Conservation (phyloP, 371 early-diverging fungal genomes). For the Mortierella sp. region DNA sequence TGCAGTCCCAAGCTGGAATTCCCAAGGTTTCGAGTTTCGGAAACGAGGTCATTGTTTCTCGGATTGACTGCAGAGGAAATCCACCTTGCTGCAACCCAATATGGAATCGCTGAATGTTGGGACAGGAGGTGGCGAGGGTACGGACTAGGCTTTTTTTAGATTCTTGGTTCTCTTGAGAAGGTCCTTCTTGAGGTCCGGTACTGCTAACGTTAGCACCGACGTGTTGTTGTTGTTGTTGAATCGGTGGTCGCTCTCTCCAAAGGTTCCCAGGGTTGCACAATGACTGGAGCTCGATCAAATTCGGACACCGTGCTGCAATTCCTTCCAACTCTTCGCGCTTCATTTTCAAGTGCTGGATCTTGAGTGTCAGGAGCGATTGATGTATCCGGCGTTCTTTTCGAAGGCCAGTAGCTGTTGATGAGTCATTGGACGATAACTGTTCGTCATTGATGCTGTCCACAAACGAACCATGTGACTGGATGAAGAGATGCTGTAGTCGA, state of each 20-base stretch:
- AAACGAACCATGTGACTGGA: slow-evolving; percentile 39
- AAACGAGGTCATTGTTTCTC: slow-evolving; percentile 21
- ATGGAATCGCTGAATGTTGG: slow-evolving; percentile 19
- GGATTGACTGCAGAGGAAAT: slow-evolving; percentile 33
- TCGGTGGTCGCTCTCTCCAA: slow-evolving; percentile 24
- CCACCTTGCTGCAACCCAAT: slow-evolving; percentile 49
- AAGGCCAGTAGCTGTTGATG: no score
- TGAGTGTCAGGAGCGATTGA: slow-evolving; percentile 17
- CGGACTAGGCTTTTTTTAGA: slow-evolving; percentile 21
- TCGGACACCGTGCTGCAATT: slow-evolving; percentile 35
- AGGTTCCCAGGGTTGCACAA: slow-evolving; percentile 29
- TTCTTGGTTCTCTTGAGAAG: background rate
- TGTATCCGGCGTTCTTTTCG: background rate
- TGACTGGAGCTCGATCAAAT: slow-evolving; percentile 37
- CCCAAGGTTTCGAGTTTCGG: slow-evolving; percentile 27
- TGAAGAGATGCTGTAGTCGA: slow-evolving; percentile 13
- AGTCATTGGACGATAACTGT: background rate
- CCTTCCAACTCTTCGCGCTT: slow-evolving; percentile 24
- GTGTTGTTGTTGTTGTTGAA: background rate
- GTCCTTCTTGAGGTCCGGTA: background rate
- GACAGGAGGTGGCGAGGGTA: slow-evolving; percentile 19
- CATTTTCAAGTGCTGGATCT: slow-evolving; percentile 40
- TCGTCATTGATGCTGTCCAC: slow-evolving; percentile 10
- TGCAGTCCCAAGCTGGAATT: slow-evolving; percentile 42
- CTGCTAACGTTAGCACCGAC: background rate